Base-by-base conservation (phyloP, 108 stramenopile species). In the Cyclotella baltica region DNA sequence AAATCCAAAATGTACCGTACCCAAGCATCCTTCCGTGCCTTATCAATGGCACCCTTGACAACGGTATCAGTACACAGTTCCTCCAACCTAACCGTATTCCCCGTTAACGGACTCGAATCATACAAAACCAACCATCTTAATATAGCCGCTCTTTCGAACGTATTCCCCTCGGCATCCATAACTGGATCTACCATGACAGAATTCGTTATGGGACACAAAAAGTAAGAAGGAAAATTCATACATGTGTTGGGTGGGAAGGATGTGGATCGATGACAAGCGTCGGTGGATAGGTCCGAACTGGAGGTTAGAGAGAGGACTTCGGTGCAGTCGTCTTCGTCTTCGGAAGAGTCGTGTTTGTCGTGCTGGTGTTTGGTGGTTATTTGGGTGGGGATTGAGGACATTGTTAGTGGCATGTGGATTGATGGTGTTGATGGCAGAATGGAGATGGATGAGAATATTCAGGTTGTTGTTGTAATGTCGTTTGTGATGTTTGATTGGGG, bases 141-240 rank as follows among this genome's bases (percentile, higher is more conserved):
- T 29, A 67, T 67, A 30, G 67, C 67, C 9, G 15, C 34, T 0
- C 48, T 25, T 19, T 67, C 67, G 48, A 52, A 67, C 0, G 67
- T 67, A 50, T 67, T 51, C 4, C 67, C 67, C 48, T 67, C 67
- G 5, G 8, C 16, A 25, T 67, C 67, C 4, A 67, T 67, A 29
- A 67, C 67, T 6, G 67, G 67, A 51, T 67, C 50, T 40, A 51
- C 0, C 67, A 67, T 67, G 29, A 67, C 23, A 0, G 27, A 30
- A 2, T 33, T 29, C 30, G 67, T 67, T 15, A 67, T 52, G 18
- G 67, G 67, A 52, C 67, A 67, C 30, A 67, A 50, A 19, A 67
- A 67, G 31, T 50, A 52, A 10, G 48, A 31, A 23, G 67, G 67
- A 20, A 67, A n/a, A 31, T 20, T 20, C 18, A 4, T 50, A 16